phyloP scores from a whole-genome alignment of 1,284 basidiomycete species.

The Trichosporon sp. region DNA sequence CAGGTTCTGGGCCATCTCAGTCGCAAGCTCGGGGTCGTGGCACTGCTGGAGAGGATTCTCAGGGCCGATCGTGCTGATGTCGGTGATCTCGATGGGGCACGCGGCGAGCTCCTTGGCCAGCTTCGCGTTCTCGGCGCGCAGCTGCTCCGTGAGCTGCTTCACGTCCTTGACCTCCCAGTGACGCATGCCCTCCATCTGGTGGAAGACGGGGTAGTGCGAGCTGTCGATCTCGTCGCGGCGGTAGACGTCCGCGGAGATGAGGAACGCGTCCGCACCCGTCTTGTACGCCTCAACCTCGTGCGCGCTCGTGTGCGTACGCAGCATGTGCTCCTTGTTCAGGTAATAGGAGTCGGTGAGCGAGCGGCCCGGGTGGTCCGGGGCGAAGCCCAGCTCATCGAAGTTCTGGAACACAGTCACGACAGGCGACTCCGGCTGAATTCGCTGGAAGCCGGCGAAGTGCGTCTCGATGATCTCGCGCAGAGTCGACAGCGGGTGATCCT shows the following conservation, averaged over 20 bases:
- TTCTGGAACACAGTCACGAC: conserved; percentile 87
- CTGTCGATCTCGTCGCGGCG: conserved; percentile 96
- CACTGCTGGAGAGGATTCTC: conserved; percentile 74
- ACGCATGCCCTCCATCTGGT: conserved; percentile 94
- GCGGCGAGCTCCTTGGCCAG: conserved; percentile 61
- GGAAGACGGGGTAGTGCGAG: conserved; percentile 96
- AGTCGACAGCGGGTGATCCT: conserved; percentile 78
- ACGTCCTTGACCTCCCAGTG: conserved; percentile 59
- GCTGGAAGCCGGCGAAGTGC: conserved; percentile 58
- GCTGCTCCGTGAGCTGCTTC: conserved; percentile 32
- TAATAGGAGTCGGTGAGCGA: conserved; percentile 92
- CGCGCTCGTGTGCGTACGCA: conserved; percentile 94
- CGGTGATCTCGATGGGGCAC: conserved; percentile 78
- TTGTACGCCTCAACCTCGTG: conserved; percentile 93
- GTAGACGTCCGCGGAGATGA: conserved; percentile 97
- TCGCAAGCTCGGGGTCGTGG: conserved; percentile 68
- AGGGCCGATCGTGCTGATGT: conserved; percentile 67
- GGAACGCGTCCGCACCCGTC: conserved; percentile 71
- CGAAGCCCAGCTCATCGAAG: conserved; percentile 95
- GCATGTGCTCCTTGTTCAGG: conserved; percentile 80
- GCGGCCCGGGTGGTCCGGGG: conserved; percentile 87
- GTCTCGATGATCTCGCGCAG: conserved; percentile 79
- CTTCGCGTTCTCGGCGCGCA: conserved; percentile 51
- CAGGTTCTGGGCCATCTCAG: conserved; percentile 73
- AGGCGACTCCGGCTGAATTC: conserved; percentile 66